phyloP scores from a whole-genome alignment of 352 stramenopile genomes.

The Pythium myriotylum region DNA sequence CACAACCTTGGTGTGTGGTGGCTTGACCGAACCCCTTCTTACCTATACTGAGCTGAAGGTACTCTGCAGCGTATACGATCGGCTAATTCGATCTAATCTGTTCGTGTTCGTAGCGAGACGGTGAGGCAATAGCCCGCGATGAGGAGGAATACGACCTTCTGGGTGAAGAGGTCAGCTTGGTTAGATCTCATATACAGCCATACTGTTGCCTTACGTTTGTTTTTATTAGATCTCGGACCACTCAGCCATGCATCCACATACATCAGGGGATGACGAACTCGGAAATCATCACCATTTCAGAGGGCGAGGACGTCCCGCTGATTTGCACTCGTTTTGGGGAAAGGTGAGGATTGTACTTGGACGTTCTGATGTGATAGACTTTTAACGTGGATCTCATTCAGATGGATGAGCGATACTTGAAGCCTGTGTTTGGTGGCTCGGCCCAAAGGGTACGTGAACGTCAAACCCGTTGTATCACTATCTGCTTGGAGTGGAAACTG shows the following conservation, averaged over 20 bases:
- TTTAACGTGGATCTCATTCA: constrained; percentile 12
- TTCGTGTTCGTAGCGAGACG: constrained; percentile 22
- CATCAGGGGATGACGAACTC: constrained; percentile 29
- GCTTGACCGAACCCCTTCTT: constrained; percentile 89
- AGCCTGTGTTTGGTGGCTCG: constrained; percentile 65
- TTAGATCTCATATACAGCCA: neutral
- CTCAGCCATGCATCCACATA: constrained; percentile 23
- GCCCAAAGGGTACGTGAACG: constrained; percentile 37
- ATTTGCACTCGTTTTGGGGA: constrained; percentile 66
- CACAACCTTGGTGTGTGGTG: constrained; percentile 95
- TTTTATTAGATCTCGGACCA: constrained; percentile 43
- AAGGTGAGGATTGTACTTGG: constrained; percentile 37
- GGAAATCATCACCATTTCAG: constrained; percentile 24
- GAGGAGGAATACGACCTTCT: constrained; percentile 55
- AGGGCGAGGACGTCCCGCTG: constrained; percentile 31
- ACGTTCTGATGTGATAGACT: neutral
- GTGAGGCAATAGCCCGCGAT: constrained; percentile 14
- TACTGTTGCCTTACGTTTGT: constrained; percentile 14
- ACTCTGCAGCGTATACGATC: too few relatives aligned
- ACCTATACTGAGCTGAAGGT: constrained; percentile 76
- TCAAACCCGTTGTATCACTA: too few relatives aligned
- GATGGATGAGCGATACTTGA: constrained; percentile 71
- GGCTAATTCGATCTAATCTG: neutral
- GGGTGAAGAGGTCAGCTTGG: constrained; percentile 29
- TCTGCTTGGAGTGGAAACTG: too few relatives aligned